These are phyloP conservation scores for Juglanconis oblonga DNA, from an alignment of 2,329 filamentous ascomycete genomes.

Conservation along the genomic window DNA sequence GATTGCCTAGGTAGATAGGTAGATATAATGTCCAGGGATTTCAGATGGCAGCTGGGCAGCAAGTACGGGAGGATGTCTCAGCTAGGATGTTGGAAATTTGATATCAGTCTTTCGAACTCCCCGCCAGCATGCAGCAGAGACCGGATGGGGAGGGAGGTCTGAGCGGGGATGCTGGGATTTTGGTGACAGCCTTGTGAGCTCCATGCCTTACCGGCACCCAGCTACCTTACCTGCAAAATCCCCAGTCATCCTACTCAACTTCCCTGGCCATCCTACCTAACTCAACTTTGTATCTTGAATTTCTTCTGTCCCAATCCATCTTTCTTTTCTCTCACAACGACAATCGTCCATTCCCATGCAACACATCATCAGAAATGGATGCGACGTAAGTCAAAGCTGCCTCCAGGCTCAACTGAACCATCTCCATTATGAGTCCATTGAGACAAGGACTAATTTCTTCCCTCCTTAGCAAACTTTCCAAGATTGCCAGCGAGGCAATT, in stretches of 20 bases:
- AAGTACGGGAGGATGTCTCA: too few species aligned
- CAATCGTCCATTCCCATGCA: neutral
- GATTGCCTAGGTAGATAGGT: too few species aligned
- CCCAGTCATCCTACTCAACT: neutral
- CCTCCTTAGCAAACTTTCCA: neutral
- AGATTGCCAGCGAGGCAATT: neutral
- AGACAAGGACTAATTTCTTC: neutral
- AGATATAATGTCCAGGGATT: too few species aligned
- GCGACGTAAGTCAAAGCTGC: neutral
- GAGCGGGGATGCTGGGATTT: neutral
- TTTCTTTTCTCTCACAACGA: neutral
- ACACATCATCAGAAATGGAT: neutral
- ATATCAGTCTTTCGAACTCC: too few species aligned
- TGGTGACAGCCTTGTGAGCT: neutral
- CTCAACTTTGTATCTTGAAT: neutral
- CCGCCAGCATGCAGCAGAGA: too few species aligned
- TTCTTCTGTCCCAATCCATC: neutral
- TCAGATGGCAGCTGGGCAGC: too few species aligned
- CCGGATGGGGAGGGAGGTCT: too few species aligned
- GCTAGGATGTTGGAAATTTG: too few species aligned
- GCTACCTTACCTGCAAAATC: neutral
- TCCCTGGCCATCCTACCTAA: neutral
- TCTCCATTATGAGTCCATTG: neutral
- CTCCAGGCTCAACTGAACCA: neutral
- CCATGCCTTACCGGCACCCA: neutral